Evolutionary conservation across 495 filamentous ascomycete species (phyloP).

Genomic region (Aspergillus homomorphus): DNA sequence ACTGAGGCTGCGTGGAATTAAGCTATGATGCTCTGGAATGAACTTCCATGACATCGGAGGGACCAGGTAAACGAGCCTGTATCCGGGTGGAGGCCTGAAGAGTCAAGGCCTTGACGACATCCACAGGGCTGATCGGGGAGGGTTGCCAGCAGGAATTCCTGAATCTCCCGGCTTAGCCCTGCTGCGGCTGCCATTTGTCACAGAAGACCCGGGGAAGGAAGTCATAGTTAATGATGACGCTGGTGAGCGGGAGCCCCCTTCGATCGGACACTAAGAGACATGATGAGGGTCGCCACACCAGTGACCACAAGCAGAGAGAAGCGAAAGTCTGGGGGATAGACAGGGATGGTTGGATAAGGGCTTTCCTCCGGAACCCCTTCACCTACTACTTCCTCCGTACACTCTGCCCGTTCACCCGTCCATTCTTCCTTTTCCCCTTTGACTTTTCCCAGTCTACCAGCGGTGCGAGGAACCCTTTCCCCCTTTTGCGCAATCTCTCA

Average conservation of each 20-base stretch:
- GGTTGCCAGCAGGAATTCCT: slow-evolving; percentile 31
- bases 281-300: not conserved
- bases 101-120: slow-evolving; percentile 10
- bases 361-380: not conserved
- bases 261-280: not conserved
- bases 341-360: not conserved
- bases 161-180: slow-evolving; percentile 34
- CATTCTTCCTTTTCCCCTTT: not conserved
- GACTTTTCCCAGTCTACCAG: not conserved
- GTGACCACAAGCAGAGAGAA: not conserved
- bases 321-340: not conserved
- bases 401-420: not conserved
- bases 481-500: not conserved
- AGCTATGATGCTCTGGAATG: not conserved
- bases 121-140: slow-evolving; percentile 33
- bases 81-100: slow-evolving; percentile 9
- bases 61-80: not conserved
- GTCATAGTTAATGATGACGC: not conserved
- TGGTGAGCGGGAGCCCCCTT: not conserved
- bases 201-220: not conserved
- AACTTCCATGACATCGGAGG: not conserved
- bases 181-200: slow-evolving; percentile 26
- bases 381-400: not conserved
- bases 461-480: not conserved
- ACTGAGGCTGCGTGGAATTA: slow-evolving; percentile 3